Percentiles rank a stretch among this genome's conserved stretches.
phyloP scores from a whole-genome alignment of 2,329 filamentous ascomycete genomes.

The Ascochyta fabae region DNA sequence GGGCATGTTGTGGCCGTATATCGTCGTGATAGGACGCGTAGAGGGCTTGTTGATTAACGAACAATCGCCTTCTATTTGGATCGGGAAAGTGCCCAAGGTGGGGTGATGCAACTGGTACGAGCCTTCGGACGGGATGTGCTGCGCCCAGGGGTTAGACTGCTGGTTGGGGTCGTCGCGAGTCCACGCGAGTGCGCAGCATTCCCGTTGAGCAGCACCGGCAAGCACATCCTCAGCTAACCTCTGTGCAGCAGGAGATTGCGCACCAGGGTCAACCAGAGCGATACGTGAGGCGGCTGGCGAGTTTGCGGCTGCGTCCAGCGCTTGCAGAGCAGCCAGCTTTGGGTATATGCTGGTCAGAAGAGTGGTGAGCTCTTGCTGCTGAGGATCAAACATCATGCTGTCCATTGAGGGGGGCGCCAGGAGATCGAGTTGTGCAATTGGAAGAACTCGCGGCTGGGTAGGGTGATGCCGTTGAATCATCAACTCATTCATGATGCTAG shows the following conservation, averaged over 20 bases:
- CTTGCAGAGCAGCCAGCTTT: slow-evolving; percentile 55
- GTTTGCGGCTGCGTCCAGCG: slow-evolving; percentile 54
- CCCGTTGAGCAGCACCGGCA: slow-evolving; percentile 68
- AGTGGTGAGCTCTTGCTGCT: slow-evolving; percentile 41
- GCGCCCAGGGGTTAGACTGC: slow-evolving; percentile 47
- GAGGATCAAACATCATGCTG: slow-evolving; percentile 31
- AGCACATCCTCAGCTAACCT: slow-evolving; percentile 65
- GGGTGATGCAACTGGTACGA: slow-evolving; percentile 56
- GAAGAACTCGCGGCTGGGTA: slow-evolving; percentile 48
- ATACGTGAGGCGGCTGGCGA: slow-evolving; percentile 57
- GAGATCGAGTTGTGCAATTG: slow-evolving; percentile 49
- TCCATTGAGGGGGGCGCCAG: slow-evolving; percentile 47
- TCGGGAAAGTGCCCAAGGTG: slow-evolving; percentile 51
- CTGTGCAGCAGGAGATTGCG: slow-evolving; percentile 68
- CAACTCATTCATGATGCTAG: slow-evolving; percentile 54
- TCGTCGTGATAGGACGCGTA: slow-evolving; percentile 48
- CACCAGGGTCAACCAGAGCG: slow-evolving; percentile 71
- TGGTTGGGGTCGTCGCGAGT: slow-evolving; percentile 45
- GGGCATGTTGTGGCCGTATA: slow-evolving; percentile 48
- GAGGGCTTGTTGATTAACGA: slow-evolving; percentile 48
- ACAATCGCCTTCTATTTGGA: slow-evolving; percentile 52
- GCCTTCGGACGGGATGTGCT: slow-evolving; percentile 47
- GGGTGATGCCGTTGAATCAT: slow-evolving; percentile 50
- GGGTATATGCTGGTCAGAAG: slow-evolving; percentile 54
- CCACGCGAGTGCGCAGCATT: slow-evolving; percentile 76